A percentile compares a stretch with the other conserved stretches of the same genome.
These are phyloP conservation scores for Boechera stricta DNA, from an alignment of 345 rosid species.

Conservation along the genomic window DNA sequence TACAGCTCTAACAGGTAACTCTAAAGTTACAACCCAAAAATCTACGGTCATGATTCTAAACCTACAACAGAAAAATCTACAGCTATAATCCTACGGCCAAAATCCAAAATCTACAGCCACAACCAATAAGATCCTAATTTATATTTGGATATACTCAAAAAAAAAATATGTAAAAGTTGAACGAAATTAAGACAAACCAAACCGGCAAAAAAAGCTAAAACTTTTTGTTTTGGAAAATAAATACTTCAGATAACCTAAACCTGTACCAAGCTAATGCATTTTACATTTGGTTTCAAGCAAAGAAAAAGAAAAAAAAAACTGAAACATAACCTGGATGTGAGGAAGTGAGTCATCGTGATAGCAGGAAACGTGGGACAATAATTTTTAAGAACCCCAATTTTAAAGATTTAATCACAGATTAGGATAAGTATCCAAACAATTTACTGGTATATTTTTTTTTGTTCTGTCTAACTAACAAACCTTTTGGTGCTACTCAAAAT, in stretches of 20 bases:
- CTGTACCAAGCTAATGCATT: neutral
- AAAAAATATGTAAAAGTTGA: neutral
- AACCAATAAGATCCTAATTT: too few relatives aligned
- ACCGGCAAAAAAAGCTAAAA: neutral
- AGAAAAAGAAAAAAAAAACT: too few relatives aligned
- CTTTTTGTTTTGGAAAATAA: neutral
- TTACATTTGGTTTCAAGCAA: neutral
- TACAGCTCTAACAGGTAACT: too few relatives aligned
- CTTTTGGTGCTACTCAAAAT: neutral
- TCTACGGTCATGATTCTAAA: too few relatives aligned
- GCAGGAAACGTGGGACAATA: slow-evolving; percentile 2
- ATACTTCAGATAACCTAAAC: neutral
- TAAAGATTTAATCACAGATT: neutral
- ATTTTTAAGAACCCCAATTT: neutral
- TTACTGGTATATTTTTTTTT: slow-evolving; percentile 8
- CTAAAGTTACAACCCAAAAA: too few relatives aligned
- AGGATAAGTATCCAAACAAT: slow-evolving; percentile 11
- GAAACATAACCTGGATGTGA: neutral
- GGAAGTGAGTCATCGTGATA: neutral
- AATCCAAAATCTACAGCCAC: too few relatives aligned
- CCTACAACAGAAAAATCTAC: too few relatives aligned
- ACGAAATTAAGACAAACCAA: neutral
- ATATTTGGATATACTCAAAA: neutral
- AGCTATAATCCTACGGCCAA: too few relatives aligned
- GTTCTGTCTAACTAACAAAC: neutral